Evolutionary conservation across 768 basidiomycete species (phyloP).

Genomic region (Chalciporus piperatus): DNA sequence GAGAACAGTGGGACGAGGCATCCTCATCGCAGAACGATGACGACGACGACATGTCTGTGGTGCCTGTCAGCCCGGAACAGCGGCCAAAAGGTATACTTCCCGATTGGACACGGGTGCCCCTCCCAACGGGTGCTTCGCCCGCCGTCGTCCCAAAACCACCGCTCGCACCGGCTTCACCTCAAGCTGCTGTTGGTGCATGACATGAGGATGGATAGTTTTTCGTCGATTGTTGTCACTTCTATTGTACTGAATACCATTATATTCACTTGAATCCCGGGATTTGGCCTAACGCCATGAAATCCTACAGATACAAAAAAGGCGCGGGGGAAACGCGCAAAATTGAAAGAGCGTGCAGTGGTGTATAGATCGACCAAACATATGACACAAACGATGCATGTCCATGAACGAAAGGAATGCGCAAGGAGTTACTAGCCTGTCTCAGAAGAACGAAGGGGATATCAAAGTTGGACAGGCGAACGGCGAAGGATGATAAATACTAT

Average conservation of each 20-base stretch:
- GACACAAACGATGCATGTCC: not conserved
- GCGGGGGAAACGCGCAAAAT: not conserved
- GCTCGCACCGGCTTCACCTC: constrained; percentile 13
- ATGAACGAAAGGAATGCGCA: not conserved
- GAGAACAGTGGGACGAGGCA: constrained; percentile 86
- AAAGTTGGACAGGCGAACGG: constrained; percentile 1
- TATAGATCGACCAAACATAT: not conserved
- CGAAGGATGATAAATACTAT: constrained; percentile 1
- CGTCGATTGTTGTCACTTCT: constrained; percentile 5
- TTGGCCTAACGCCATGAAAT: constrained; percentile 6
- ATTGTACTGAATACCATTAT: constrained; percentile 6
- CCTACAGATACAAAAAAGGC: not conserved
- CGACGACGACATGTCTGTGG: constrained; percentile 34
- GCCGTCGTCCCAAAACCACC: constrained; percentile 31
- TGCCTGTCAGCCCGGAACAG: constrained; percentile 23
- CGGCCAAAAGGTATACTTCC: constrained; percentile 53
- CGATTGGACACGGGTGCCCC: constrained; percentile 74
- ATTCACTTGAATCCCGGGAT: constrained; percentile 8
- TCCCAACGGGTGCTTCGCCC: constrained; percentile 63
- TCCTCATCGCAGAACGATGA: constrained; percentile 41
- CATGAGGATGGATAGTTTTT: not conserved
- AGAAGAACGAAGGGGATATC: constrained; percentile 7
- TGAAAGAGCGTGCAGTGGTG: not conserved
- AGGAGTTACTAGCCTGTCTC: constrained; percentile 3
- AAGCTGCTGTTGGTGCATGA: constrained; percentile 36